A percentile compares a stretch with the other conserved stretches of the same genome.
Evolutionary conservation across 495 filamentous ascomycete species (phyloP).

Genomic region (Staphylotrichum tortipilum): DNA sequence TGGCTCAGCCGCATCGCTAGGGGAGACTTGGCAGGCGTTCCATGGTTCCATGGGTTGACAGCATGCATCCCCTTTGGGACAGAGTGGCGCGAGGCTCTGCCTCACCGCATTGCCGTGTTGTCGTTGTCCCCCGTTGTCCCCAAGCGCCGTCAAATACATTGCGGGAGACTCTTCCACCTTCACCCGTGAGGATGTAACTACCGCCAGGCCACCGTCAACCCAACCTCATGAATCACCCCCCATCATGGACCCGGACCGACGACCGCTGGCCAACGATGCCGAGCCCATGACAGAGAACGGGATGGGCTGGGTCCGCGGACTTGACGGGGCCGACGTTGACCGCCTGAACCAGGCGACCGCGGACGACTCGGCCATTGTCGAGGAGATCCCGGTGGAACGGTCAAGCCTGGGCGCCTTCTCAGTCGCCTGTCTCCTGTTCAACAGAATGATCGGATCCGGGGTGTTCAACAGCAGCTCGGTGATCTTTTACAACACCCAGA

Average conservation of each 20-base stretch:
- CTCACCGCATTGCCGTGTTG: too few relatives aligned
- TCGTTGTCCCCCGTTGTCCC: too few relatives aligned
- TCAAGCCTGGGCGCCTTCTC: slow-evolving; percentile 13
- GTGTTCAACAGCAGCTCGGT: slow-evolving; percentile 14
- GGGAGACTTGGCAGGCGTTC: too few relatives aligned
- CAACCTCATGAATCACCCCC: background rate
- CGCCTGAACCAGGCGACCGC: slow-evolving; percentile 9
- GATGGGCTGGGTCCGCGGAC: slow-evolving; percentile 6
- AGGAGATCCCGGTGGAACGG: slow-evolving; percentile 12
- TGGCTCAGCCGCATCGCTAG: too few relatives aligned
- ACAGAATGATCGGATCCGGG: slow-evolving; percentile 18
- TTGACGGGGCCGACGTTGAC: slow-evolving; percentile 6
- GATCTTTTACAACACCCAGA: slow-evolving; percentile 18
- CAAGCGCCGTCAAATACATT: too few relatives aligned
- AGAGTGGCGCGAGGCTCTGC: too few relatives aligned
- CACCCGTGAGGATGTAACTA: too few relatives aligned
- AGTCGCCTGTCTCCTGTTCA: slow-evolving; percentile 13
- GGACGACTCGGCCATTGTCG: slow-evolving; percentile 10
- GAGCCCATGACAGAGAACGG: background rate
- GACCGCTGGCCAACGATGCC: background rate
- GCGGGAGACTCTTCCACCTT: too few relatives aligned
- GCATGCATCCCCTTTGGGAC: too few relatives aligned
- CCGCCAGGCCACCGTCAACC: too few relatives aligned
- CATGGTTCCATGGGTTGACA: too few relatives aligned
- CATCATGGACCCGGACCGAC: background rate